Percentiles rank a stretch among this genome's conserved stretches.
Evolutionary conservation across 2,329 filamentous ascomycete genomes (phyloP).

Genomic region (Acarospora socialis): DNA sequence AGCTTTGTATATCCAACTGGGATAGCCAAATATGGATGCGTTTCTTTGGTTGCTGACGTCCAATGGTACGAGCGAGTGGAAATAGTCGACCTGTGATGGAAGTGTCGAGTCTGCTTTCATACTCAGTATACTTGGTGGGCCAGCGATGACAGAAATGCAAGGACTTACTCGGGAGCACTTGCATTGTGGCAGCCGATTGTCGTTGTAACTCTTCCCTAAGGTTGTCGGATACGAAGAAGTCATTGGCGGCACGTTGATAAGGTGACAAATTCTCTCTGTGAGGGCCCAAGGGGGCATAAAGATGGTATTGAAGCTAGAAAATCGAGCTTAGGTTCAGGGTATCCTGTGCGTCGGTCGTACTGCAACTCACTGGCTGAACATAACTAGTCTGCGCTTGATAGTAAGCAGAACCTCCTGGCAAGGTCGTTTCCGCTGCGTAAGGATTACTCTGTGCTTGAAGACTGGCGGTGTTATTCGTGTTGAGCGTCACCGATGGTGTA

Average conservation of each 20-base stretch:
- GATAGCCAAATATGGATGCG: conserved; percentile 66
- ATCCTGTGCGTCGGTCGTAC: conserved; percentile 1
- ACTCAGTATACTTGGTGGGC: conserved; percentile 1
- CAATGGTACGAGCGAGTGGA: conserved; percentile 81
- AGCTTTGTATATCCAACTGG: conserved; percentile 92
- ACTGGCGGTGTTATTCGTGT: conserved; percentile 29
- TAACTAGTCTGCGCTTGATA: conserved; percentile 46
- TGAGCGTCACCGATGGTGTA: conserved; percentile 41
- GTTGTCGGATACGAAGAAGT: conserved; percentile 83
- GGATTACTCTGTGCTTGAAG: conserved; percentile 48
- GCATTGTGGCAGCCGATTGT: conserved; percentile 71
- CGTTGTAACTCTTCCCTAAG: conserved; percentile 78
- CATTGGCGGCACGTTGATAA: conserved; percentile 75
- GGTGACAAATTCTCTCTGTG: conserved; percentile 65
- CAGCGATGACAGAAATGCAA: not conserved
- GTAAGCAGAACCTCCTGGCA: conserved; percentile 48
- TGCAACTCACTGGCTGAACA: conserved; percentile 45
- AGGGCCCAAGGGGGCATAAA: conserved; percentile 80
- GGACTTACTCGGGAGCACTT: conserved; percentile 61
- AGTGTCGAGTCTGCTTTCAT: conserved; percentile 45
- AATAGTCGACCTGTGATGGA: conserved; percentile 65
- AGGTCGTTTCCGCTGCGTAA: conserved; percentile 58
- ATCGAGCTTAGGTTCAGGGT: conserved; percentile 12
- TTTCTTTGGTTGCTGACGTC: conserved; percentile 71
- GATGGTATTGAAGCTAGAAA: conserved; percentile 67